Evolutionary conservation across 2,329 filamentous ascomycete species (phyloP).

Genomic region (Fusarium tanahbumbuense): DNA sequence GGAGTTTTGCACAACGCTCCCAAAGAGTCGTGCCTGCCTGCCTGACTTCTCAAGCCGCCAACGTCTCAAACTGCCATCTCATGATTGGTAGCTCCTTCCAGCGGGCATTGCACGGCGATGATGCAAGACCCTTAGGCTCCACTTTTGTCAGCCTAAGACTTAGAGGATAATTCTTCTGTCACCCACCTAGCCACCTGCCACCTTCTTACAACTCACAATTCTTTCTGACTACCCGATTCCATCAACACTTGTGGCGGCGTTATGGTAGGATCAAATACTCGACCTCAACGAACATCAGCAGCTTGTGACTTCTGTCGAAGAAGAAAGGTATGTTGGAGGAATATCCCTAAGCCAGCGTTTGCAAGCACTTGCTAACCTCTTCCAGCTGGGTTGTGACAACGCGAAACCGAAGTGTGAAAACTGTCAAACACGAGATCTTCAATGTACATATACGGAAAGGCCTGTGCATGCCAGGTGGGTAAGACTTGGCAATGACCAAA

Average conservation of each 20-base stretch:
- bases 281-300: not conserved
- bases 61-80: no score
- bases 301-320: slow-evolving; percentile 42
- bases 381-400: slow-evolving; percentile 39
- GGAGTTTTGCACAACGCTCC: no score
- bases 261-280: not conserved
- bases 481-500: rapidly evolving
- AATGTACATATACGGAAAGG: slow-evolving; percentile 33
- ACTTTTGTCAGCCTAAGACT: not conserved
- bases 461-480: slow-evolving; percentile 16
- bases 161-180: no score
- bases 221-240: not conserved
- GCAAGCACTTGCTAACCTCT: rapidly evolving
- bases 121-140: not conserved
- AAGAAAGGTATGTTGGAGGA: slow-evolving; percentile 35
- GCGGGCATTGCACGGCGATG: not conserved
- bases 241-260: not conserved
- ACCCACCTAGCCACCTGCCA: no score
- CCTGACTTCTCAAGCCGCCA: not conserved
- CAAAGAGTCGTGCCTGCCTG: not conserved
- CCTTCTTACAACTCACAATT: no score
- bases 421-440: slow-evolving; percentile 9
- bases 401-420: slow-evolving; percentile 34
- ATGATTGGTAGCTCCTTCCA: not conserved
- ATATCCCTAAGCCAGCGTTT: no score